Base-by-base conservation (phyloP, 2,329 filamentous ascomycete species). In the Fusarium ramigenum region DNA sequence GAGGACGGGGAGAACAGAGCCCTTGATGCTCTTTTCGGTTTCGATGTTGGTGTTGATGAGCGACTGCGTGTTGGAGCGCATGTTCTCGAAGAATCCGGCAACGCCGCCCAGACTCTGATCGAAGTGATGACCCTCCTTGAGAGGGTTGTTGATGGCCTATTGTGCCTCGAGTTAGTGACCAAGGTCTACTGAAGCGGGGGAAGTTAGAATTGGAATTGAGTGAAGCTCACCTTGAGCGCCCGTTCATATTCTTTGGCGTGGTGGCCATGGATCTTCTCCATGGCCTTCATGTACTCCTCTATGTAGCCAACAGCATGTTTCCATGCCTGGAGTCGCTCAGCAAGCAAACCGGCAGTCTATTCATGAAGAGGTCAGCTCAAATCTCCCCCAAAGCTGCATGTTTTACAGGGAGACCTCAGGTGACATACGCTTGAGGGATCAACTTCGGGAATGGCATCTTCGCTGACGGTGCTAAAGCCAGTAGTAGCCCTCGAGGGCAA, bases 241-340 rank as follows among this genome's bases (percentile, higher is more conserved):
- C 93, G 96, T 85, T 98, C 95, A 79, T 97, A 97, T 82, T 98
- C 96, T 85, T 97, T 98, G 61, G 94, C 91, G 77, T 97, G 93
- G 16, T 90, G 88, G 80, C 91, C 92, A 80, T 98, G 92, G 66
- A 94, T 87, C 87, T 96, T 98, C 82, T 97, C 95, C 7, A 95
- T 93, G 11, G 93, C 91, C 36, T 85, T 86, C 78, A 98, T 88
- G 82, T 98, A 99, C 58, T 97, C 94, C 83, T 98, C 95, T 53
- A 99, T 88, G 80, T 97, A 96, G 63, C 88, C 93, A 71, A 95
- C 93, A 69, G 95, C 94, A 82, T 98, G 96, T 82, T 98, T 98
- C 95, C 95, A 99, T 52, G 96, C 96, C 78, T 93, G 93, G 69
- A 99, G 87, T 74, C 96, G 91, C 85, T 98, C 94, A 62, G 92